Base-by-base conservation (phyloP, 176 grass and related monocot genomes). In the Coix lacrymajobi region DNA sequence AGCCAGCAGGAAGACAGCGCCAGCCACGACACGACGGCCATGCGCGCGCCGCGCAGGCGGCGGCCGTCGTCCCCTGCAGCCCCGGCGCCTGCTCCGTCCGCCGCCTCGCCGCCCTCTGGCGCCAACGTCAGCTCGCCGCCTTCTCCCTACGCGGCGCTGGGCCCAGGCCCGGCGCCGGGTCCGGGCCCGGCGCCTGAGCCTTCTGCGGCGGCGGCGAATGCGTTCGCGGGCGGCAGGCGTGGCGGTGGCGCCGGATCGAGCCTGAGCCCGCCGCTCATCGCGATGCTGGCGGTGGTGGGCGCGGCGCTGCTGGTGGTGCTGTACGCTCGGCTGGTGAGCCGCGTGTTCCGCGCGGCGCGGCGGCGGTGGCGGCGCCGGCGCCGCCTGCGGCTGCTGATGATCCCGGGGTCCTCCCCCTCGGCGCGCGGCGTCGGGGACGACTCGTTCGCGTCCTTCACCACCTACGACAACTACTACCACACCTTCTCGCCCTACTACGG, bases 251-350 rank as follows among this genome's bases (percentile, higher is more conserved):
- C 20, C 39, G 37, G 51, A 29, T 31, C 61, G 60, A 73, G 88
- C 76, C 83, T 95, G 75, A 95, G 92, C 85, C 96, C 96, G 30
- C 96, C 96, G 22, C 92, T 98, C 20, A 98, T 98, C 78, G 96
- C 96, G 65, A 98, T 98, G 96, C 90, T 98, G 30, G 96, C 89
- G 14, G 96, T 98, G 3, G 88, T 98, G 8, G 89, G 96, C 9
- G 92, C 96, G 33, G 96, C 96, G 44, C 85, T 98, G 62, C 77
- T 98, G n/a, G 92, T 98, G 78, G 90, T 98, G 30, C 82, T 98
- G n/a, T 98, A 98, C 82, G 93, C 91, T 30, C 87, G 92, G 0
- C 87, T 98, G 0, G 73, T 95, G 32, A 80, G 91, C 73, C 92
- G 87, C 17, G 65, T 89, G 81, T 72, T 95, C 77, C 84, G 89